Percentiles rank a stretch among this genome's conserved stretches.
Conservation (phyloP, 306 rosid species). For the Pterocarpus santalinus region DNA sequence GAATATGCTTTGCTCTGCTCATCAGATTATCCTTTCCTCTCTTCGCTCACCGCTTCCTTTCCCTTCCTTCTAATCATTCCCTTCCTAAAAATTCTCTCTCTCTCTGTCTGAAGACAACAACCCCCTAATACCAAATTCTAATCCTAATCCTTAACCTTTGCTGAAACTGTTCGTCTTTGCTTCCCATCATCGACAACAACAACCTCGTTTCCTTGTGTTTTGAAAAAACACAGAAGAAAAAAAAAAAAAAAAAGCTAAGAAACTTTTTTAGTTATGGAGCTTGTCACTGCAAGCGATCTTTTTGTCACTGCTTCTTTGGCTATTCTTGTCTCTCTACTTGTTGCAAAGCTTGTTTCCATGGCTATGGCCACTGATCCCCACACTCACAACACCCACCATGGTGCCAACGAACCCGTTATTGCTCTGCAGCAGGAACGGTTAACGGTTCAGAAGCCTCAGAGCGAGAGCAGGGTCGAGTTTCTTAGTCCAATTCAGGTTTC, state of each 20-base stretch:
- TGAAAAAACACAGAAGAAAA: not conserved
- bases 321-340: slow-evolving; percentile 62
- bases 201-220: no score
- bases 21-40: slow-evolving; percentile 56
- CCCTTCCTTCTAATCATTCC: slow-evolving; percentile 28
- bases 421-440: slow-evolving; percentile 30
- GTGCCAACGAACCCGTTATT: slow-evolving; percentile 27
- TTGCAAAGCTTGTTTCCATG: slow-evolving; percentile 65
- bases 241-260: not conserved
- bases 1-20: slow-evolving; percentile 73
- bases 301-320: slow-evolving; percentile 62
- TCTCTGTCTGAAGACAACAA: not conserved
- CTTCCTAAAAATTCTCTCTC: not conserved
- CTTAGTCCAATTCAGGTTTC: slow-evolving; percentile 22
- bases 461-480: slow-evolving; percentile 48
- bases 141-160: not conserved
- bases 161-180: not conserved
- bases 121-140: not conserved
- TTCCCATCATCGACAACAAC: not conserved
- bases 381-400: slow-evolving; percentile 5
- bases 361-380: slow-evolving; percentile 43
- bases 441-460: slow-evolving; percentile 43
- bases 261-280: slow-evolving; percentile 56
- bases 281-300: slow-evolving; percentile 54
- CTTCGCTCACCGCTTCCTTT: not conserved